phyloP scores from a whole-genome alignment of 2,329 filamentous ascomycete genomes.

The Pseudocercospora fijiensis region DNA sequence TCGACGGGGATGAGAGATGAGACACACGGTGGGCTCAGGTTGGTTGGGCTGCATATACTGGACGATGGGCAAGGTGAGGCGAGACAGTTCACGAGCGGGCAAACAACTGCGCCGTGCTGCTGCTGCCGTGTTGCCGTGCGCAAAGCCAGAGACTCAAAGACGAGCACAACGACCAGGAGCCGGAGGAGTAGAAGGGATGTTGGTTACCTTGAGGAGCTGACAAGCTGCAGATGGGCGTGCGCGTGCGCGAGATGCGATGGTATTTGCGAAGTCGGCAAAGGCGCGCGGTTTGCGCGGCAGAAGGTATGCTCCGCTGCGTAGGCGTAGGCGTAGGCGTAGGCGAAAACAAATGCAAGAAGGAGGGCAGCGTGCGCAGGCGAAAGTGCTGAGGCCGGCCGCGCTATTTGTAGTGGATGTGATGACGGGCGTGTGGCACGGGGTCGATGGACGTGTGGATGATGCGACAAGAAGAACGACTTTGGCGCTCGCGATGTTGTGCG shows the following conservation, averaged over 20 bases:
- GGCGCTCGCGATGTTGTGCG: neutral
- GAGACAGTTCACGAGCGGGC: neutral
- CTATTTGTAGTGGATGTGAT: neutral
- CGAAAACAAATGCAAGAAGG: neutral
- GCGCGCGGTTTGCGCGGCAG: constrained; percentile 1
- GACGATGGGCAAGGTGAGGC: neutral
- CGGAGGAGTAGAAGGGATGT: neutral
- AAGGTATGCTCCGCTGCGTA: neutral
- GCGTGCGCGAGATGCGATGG: neutral
- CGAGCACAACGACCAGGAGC: neutral
- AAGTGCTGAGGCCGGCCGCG: neutral
- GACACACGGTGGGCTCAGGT: neutral
- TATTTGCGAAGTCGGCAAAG: neutral
- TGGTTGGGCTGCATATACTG: neutral
- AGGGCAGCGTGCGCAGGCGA: neutral
- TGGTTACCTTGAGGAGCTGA: constrained; percentile 6
- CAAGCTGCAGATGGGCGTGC: neutral
- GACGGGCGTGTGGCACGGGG: neutral
- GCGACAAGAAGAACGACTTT: neutral
- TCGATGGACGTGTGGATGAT: neutral
- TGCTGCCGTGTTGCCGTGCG: constrained; percentile 1
- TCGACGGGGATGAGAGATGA: neutral
- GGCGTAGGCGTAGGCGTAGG: too few relatives aligned
- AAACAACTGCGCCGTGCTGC: neutral
- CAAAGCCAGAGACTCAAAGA: neutral